These are phyloP conservation scores for Vitis hybrid DNA, from an alignment of 177 flowering plant genomes.

Conservation along the genomic window DNA sequence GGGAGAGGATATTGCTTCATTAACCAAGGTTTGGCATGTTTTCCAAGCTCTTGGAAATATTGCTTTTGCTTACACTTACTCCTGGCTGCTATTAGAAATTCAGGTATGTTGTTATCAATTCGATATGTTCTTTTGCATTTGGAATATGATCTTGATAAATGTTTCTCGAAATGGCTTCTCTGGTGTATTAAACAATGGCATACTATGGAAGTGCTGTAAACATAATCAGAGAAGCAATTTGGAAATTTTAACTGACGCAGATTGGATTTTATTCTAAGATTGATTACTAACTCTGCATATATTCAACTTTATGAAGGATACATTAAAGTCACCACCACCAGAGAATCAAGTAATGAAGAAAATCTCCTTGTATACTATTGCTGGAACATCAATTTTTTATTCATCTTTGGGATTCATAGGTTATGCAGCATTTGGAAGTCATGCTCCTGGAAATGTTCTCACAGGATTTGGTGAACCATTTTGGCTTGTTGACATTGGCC, in stretches of 20 bases:
- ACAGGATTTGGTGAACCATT: conserved; percentile 37
- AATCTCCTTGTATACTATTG: conserved; percentile 25
- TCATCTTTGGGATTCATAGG: conserved; percentile 35
- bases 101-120: conserved; percentile 23
- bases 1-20: conserved; percentile 11
- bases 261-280: no score
- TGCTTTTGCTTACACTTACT: conserved; percentile 36
- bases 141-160: no score
- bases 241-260: no score
- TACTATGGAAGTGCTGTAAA: no score
- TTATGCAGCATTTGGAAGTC: conserved; percentile 43
- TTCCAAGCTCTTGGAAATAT: conserved; percentile 44
- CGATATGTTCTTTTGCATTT: no score
- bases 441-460: conserved; percentile 41
- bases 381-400: conserved; percentile 34
- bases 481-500: conserved; percentile 42
- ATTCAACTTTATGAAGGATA: conserved; percentile 25
- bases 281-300: no score
- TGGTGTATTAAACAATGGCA: no score
- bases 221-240: no score
- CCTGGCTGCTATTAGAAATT: conserved; percentile 36
- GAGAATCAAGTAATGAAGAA: conserved; percentile 43
- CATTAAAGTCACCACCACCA: conserved; percentile 43
- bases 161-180: no score
- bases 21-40: conserved; percentile 26